phyloP scores from a whole-genome alignment of 306 rosid species.

The Cicer yamashitae region DNA sequence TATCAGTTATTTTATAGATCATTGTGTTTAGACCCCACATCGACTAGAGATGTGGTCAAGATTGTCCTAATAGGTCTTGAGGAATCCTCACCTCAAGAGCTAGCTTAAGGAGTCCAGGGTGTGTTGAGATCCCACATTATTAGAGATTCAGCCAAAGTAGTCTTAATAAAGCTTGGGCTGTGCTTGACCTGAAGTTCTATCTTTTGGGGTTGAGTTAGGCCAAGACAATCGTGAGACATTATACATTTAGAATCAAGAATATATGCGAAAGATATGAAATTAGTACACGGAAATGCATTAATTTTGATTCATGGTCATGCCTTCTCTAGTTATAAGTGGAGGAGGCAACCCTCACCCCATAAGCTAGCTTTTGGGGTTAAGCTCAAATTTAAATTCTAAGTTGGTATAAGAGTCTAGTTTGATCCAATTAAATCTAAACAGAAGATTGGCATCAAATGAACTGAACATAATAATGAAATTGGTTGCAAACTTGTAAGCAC shows the following conservation, averaged over 20 bases:
- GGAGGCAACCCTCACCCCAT: neutral
- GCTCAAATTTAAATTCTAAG: neutral
- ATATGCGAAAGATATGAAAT: constrained; percentile 32
- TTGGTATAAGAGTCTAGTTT: neutral
- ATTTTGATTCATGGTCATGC: constrained; percentile 4
- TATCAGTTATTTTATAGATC: constrained; percentile 9
- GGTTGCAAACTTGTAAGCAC: constrained; percentile 1
- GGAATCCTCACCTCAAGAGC: neutral
- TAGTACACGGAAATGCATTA: constrained; percentile 2
- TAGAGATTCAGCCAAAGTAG: neutral
- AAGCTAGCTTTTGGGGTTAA: neutral
- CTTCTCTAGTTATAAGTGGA: constrained; percentile 11
- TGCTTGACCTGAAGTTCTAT: neutral
- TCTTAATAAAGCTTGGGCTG: neutral
- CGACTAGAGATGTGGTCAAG: neutral
- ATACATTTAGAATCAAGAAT: constrained; percentile 24
- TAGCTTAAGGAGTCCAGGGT: neutral
- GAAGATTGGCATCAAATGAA: neutral
- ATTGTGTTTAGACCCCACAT: neutral
- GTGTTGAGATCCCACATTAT: neutral
- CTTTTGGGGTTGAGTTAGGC: neutral
- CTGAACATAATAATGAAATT: neutral
- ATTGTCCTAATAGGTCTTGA: neutral
- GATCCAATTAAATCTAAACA: constrained; percentile 4
- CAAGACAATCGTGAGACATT: neutral